A percentile compares a stretch with the other conserved stretches of the same genome.
Conservation (phyloP, 2,329 filamentous ascomycete species). For the Xylariaceae sp. region DNA sequence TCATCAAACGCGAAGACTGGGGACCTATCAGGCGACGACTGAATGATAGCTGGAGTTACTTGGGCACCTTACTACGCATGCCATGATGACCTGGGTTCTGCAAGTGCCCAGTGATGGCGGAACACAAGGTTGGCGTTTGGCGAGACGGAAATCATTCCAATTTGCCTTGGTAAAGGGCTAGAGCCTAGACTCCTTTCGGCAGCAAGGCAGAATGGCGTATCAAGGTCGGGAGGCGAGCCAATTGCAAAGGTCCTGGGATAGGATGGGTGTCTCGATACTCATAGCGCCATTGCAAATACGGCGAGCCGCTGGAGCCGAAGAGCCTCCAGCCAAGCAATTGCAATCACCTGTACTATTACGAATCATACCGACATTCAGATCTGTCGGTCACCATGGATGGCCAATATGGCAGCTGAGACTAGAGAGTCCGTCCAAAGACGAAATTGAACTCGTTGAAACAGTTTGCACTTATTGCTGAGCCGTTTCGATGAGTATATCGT, state of each 20-base stretch:
- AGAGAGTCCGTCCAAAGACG: not conserved
- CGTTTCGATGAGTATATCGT: not conserved
- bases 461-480: not conserved
- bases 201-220: conserved; percentile 19
- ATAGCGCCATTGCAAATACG: conserved; percentile 7
- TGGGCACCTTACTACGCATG: conserved; percentile 22
- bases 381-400: not conserved
- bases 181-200: conserved; percentile 28
- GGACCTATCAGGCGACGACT: conserved; percentile 21
- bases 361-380: conserved; percentile 15
- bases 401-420: not conserved
- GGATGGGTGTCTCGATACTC: conserved; percentile 10
- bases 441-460: conserved; percentile 1
- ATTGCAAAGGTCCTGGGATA: conserved; percentile 10
- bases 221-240: conserved; percentile 3
- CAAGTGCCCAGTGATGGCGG: conserved; percentile 33
- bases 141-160: conserved; percentile 30
- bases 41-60: conserved; percentile 18
- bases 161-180: conserved; percentile 32
- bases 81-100: conserved; percentile 29
- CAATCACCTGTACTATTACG: conserved; percentile 28
- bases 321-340: conserved; percentile 26
- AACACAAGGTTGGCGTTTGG: conserved; percentile 40
- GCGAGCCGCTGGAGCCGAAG: conserved; percentile 16
- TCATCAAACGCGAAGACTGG: conserved; percentile 51